phyloP scores from a whole-genome alignment of 208 protist genomes.

The Leishmania braziliensis region DNA sequence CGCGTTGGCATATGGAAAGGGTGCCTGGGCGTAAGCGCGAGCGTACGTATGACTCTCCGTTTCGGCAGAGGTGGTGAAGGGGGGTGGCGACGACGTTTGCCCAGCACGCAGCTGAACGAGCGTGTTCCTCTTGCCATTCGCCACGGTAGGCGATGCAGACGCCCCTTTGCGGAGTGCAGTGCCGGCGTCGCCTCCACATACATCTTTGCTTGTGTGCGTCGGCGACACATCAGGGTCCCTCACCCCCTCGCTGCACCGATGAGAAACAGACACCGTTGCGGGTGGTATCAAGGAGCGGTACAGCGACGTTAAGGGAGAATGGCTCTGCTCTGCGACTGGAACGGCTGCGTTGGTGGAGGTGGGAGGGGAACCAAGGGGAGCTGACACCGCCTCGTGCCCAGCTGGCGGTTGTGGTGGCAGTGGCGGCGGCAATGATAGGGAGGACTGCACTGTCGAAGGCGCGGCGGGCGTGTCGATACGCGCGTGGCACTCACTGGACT shows the following conservation, averaged over 20 bases:
- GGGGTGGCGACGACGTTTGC: neutral
- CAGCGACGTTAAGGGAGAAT: neutral
- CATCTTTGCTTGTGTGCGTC: neutral
- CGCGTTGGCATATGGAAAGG: neutral
- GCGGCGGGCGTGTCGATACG: neutral
- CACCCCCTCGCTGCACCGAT: neutral
- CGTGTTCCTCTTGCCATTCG: neutral
- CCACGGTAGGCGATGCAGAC: constrained; percentile 5
- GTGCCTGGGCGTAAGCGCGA: neutral
- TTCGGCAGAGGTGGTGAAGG: neutral
- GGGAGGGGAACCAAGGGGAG: neutral
- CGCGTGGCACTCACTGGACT: neutral
- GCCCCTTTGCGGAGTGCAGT: neutral
- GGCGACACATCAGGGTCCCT: neutral
- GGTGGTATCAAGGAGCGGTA: neutral
- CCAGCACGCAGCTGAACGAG: neutral
- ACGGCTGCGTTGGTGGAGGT: neutral
- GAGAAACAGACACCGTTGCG: neutral
- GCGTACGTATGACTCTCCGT: neutral
- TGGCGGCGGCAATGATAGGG: neutral
- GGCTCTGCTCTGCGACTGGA: neutral
- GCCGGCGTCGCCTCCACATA: neutral
- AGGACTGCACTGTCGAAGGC: neutral
- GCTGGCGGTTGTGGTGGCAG: neutral
- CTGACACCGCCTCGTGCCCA: neutral